phyloP scores from a whole-genome alignment of 768 basidiomycete species.

The Ephemerocybe angulata region DNA sequence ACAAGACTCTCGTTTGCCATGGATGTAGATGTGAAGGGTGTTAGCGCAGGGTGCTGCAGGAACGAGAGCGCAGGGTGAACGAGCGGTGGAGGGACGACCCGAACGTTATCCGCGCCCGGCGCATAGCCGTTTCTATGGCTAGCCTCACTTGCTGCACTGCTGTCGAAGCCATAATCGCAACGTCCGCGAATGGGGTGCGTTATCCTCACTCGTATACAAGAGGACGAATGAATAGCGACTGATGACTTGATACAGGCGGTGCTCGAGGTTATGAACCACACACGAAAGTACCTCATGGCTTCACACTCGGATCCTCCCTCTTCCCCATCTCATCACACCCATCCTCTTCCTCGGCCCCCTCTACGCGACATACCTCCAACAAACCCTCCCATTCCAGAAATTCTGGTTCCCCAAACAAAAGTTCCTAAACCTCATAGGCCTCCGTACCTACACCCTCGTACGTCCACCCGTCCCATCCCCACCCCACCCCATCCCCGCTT shows the following conservation, averaged over 20 bases:
- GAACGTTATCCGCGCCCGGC: slow-evolving; percentile 74
- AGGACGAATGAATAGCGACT: too few species aligned
- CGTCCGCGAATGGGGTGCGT: too few species aligned
- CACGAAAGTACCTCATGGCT: slow-evolving; percentile 6
- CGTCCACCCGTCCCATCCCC: too few species aligned
- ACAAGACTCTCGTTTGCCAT: slow-evolving; percentile 52
- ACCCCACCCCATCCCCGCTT: too few species aligned
- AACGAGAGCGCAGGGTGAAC: slow-evolving; percentile 21
- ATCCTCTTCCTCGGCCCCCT: slow-evolving; percentile 77
- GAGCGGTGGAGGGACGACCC: slow-evolving; percentile 80
- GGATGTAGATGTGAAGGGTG: too few species aligned
- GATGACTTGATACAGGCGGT: background rate
- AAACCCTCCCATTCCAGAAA: slow-evolving; percentile 52
- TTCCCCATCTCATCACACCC: slow-evolving; percentile 66
- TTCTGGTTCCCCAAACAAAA: slow-evolving; percentile 44
- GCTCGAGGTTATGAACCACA: background rate
- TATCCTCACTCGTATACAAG: background rate
- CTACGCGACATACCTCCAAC: slow-evolving; percentile 47
- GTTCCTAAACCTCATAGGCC: too few species aligned
- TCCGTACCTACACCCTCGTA: too few species aligned
- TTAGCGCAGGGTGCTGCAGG: slow-evolving; percentile 25
- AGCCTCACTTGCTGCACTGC: slow-evolving; percentile 54
- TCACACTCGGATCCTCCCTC: slow-evolving; percentile 15
- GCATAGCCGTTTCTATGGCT: slow-evolving; percentile 62
- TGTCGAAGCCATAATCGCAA: slow-evolving; percentile 45